Conservation (phyloP, 2,329 filamentous ascomycete genomes). For the Alternaria burnsii region DNA sequence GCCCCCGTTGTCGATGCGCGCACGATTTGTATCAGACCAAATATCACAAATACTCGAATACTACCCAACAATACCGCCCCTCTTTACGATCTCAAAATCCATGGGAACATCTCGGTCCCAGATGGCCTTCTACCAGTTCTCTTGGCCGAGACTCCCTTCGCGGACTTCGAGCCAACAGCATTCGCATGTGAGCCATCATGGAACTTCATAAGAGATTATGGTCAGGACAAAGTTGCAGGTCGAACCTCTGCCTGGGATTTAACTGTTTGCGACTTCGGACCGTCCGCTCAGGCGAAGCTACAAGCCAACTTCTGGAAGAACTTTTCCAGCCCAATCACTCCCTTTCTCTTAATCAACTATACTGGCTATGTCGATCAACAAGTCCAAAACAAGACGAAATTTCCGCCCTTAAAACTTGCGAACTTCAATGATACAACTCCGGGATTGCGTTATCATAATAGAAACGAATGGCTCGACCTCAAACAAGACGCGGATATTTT, state of each 20-base stretch:
- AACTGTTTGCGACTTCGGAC: background rate
- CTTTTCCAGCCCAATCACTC: rapidly evolving
- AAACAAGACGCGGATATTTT: background rate
- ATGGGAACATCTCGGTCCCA: background rate
- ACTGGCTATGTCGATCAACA: background rate
- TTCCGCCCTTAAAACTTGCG: background rate
- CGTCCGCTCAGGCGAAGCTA: too few relatives aligned
- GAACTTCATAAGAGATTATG: background rate
- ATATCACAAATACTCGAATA: background rate
- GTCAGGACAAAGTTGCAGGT: background rate
- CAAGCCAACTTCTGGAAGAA: background rate
- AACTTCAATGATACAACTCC: background rate
- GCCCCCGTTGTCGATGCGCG: background rate
- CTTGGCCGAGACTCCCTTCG: background rate
- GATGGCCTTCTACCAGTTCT: background rate
- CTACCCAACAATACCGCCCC: too few relatives aligned
- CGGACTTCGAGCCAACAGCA: rapidly evolving
- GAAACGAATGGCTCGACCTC: background rate
- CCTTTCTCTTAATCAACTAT: background rate
- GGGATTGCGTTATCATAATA: background rate
- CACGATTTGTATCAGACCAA: background rate
- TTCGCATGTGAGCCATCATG: background rate
- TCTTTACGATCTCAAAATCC: rapidly evolving
- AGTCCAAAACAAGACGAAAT: background rate
- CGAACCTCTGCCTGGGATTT: background rate